A percentile compares a stretch with the other conserved stretches of the same genome.
Evolutionary conservation across 768 basidiomycete genomes (phyloP).

Genomic region (Albatrellus ellisii): DNA sequence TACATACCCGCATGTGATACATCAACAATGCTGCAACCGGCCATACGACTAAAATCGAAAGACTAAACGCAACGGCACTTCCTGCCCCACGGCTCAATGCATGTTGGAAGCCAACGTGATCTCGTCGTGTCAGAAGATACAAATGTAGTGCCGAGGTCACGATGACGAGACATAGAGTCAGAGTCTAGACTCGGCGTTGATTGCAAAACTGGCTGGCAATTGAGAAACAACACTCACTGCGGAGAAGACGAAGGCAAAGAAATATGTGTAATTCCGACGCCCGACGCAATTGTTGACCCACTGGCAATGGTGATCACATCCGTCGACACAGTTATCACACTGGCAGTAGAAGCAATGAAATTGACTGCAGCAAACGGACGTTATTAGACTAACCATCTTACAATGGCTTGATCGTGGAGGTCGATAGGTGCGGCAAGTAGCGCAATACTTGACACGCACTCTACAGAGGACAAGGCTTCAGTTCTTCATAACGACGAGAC

Average conservation of each 20-base stretch:
- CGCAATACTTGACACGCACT: constrained; percentile 87
- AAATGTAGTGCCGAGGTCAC: constrained; percentile 77
- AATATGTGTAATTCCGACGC: constrained; percentile 88
- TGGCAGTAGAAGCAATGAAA: constrained; percentile 18
- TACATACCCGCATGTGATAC: constrained; percentile 78
- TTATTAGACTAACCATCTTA: constrained; percentile 52
- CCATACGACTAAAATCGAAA: constrained; percentile 67
- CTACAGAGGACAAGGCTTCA: constrained; percentile 25
- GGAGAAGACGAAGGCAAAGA: constrained; percentile 71
- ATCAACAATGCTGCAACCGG: constrained; percentile 66
- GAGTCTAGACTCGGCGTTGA: constrained; percentile 32
- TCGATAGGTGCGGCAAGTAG: constrained; percentile 85
- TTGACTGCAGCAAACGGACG: neutral
- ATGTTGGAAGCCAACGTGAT: constrained; percentile 34
- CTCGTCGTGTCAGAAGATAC: constrained; percentile 44
- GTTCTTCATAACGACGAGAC: neutral
- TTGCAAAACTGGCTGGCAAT: constrained; percentile 5
- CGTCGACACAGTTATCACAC: constrained; percentile 97
- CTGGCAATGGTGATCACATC: constrained; percentile 85
- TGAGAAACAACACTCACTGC: constrained; percentile 37
- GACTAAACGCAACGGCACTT: constrained; percentile 67
- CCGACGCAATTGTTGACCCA: constrained; percentile 97
- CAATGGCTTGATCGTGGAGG: constrained; percentile 94
- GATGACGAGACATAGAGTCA: constrained; percentile 63
- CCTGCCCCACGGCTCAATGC: constrained; percentile 44